These are phyloP conservation scores for Phellopilus nigrolimitatus DNA, from an alignment of 1,284 basidiomycete species.

Conservation along the genomic window DNA sequence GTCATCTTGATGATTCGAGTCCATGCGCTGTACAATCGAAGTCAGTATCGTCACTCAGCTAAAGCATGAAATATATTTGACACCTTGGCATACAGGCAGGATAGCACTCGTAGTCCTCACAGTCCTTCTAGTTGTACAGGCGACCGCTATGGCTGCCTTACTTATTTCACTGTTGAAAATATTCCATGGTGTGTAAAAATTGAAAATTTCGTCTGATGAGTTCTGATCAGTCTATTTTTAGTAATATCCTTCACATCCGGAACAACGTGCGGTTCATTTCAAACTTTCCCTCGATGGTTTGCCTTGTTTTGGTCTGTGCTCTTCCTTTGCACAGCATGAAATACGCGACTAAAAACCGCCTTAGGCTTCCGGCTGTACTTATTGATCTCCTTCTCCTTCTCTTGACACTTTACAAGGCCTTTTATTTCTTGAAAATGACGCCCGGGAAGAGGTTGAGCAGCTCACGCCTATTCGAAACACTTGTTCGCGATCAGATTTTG, in stretches of 20 bases:
- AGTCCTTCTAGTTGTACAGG: background rate
- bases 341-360: background rate
- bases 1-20: slow-evolving; percentile 8
- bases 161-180: background rate
- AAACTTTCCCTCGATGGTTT: background rate
- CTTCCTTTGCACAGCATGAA: too few species aligned
- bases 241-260: background rate
- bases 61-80: too few species aligned
- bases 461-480: background rate
- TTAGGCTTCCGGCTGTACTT: slow-evolving; percentile 2
- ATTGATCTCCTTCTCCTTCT: slow-evolving; percentile 3
- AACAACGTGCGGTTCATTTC: background rate
- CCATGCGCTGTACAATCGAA: slow-evolving; percentile 4
- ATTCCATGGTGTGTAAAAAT: background rate
- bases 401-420: background rate
- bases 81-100: background rate
- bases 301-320: slow-evolving; percentile 3
- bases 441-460: background rate
- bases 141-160: background rate
- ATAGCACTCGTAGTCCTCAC: background rate
- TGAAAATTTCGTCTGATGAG: background rate
- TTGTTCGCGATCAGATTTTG: slow-evolving; percentile 5
- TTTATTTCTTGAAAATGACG: background rate
- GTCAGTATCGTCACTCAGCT: background rate
- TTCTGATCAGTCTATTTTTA: background rate